phyloP scores from a whole-genome alignment of 2,329 filamentous ascomycete species.

The Pseudogymnoascus sp. region DNA sequence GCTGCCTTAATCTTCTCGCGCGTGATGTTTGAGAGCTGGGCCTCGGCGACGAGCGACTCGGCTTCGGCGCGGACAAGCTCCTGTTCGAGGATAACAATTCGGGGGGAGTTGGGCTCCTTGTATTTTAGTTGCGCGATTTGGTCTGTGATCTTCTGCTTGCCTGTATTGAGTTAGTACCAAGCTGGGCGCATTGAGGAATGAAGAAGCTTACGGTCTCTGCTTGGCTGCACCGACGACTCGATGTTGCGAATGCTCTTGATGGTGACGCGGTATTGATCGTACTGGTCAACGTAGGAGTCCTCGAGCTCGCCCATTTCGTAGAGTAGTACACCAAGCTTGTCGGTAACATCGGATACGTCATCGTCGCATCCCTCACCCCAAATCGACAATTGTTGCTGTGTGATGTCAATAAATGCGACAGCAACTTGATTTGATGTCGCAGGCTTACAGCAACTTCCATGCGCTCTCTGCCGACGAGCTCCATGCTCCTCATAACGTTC shows the following conservation, averaged over 20 bases:
- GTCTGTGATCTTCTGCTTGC: constrained; percentile 98
- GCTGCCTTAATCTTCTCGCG: constrained; percentile 98
- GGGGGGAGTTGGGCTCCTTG: constrained; percentile 97
- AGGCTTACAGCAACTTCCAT: constrained; percentile 92
- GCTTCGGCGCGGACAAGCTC: constrained; percentile 97
- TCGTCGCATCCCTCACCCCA: constrained; percentile 96
- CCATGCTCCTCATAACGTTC: constrained; percentile 98
- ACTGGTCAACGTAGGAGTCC: constrained; percentile 96
- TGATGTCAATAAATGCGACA: constrained; percentile 12
- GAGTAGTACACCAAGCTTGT: constrained; percentile 94
- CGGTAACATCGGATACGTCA: constrained; percentile 96
- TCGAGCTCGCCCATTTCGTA: constrained; percentile 91
- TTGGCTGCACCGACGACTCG: constrained; percentile 95
- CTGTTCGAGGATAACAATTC: constrained; percentile 95
- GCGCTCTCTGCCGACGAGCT: constrained; percentile 86
- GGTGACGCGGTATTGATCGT: constrained; percentile 97
- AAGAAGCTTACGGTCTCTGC: constrained; percentile 71
- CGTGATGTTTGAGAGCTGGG: constrained; percentile 97
- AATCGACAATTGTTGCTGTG: constrained; percentile 92
- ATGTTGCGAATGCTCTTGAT: constrained; percentile 99
- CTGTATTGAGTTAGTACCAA: constrained; percentile 35
- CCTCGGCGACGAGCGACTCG: constrained; percentile 96
- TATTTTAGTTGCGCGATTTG: constrained; percentile 98
- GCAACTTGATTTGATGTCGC: neutral
- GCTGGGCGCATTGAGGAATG: neutral